A percentile compares a stretch with the other conserved stretches of the same genome.
These are phyloP conservation scores for Aspergillus viridinutans DNA, from an alignment of 2,329 filamentous ascomycete genomes.

Conservation along the genomic window DNA sequence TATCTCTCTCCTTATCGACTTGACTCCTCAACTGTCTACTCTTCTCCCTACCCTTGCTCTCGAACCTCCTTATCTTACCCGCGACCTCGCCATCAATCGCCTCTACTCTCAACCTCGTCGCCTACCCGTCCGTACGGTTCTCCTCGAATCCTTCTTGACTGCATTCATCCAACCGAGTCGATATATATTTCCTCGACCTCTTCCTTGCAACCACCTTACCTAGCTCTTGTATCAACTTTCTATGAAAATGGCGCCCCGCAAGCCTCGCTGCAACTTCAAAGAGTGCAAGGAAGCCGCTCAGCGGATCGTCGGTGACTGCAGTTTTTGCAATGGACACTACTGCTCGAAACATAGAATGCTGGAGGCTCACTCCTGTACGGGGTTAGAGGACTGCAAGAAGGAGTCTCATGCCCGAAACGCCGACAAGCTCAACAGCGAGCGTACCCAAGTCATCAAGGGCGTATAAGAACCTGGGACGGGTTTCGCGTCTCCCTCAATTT, in stretches of 20 bases:
- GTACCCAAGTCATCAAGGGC: constrained; percentile 90
- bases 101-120: neutral
- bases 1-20: constrained; percentile 8
- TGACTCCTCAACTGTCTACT: neutral
- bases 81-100: neutral
- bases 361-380: constrained; percentile 89
- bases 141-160: neutral
- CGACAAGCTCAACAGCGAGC: constrained; percentile 84
- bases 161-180: neutral
- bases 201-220: neutral
- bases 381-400: constrained; percentile 96
- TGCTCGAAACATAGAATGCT: constrained; percentile 92
- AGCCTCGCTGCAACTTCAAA: constrained; percentile 77
- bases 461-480: constrained; percentile 51
- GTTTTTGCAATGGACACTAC: constrained; percentile 89
- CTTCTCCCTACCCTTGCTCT: neutral
- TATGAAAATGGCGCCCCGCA: constrained; percentile 45
- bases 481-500: neutral
- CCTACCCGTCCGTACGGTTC: neutral
- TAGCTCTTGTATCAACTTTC: constrained; percentile 7
- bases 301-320: constrained; percentile 92
- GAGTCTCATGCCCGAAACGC: constrained; percentile 93
- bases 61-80: neutral
- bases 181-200: neutral
- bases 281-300: constrained; percentile 84